phyloP scores from a whole-genome alignment of 2,329 filamentous ascomycete species.

The Trichoderma endophyticum region DNA sequence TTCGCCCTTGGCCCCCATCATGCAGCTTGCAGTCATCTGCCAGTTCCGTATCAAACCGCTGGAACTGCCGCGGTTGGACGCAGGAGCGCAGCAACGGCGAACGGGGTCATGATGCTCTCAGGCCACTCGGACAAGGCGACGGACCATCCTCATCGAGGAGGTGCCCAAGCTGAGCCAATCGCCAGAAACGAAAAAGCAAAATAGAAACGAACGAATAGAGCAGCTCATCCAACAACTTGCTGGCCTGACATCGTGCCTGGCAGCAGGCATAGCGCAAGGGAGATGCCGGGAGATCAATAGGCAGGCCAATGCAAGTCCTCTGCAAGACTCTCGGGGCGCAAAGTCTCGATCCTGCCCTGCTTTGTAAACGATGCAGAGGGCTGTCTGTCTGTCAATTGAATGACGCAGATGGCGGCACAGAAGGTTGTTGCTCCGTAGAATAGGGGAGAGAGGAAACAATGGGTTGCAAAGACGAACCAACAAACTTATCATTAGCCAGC shows the following conservation, averaged over 20 bases:
- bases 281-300: neutral
- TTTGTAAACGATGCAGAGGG: neutral
- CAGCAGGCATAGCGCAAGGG: neutral
- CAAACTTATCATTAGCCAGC: neutral
- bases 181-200: neutral
- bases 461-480: neutral
- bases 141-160: neutral
- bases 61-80: neutral
- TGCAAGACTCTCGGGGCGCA: neutral
- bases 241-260: neutral
- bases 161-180: neutral
- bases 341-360: neutral
- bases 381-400: neutral
- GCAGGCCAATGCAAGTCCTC: neutral
- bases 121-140: neutral
- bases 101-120: neutral
- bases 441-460: neutral
- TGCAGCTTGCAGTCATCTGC: slow-evolving; percentile 9
- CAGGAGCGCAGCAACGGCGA: neutral
- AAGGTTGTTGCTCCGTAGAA: neutral
- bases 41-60: neutral
- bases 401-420: neutral
- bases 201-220: neutral
- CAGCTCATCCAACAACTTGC: neutral
- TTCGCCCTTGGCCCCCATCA: neutral